Conservation (phyloP, 2,329 filamentous ascomycete species). For the Fusarium incarnatum region DNA sequence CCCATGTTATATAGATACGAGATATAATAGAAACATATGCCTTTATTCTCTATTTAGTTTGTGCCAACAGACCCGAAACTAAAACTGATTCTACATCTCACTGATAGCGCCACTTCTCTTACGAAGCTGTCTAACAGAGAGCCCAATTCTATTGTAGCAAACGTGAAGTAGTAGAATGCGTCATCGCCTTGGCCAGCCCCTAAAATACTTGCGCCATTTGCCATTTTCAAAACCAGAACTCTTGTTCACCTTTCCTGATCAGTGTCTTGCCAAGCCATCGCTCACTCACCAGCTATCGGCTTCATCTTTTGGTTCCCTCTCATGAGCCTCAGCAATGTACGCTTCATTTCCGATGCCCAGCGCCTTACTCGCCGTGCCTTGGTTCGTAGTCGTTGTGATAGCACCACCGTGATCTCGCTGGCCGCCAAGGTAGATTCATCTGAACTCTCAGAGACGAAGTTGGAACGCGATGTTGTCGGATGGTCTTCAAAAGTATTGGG, state of each 20-base stretch:
- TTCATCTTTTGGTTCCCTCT: constrained; percentile 50
- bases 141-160: constrained; percentile 8
- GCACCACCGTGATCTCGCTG: not conserved
- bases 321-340: constrained; percentile 50
- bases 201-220: not conserved
- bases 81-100: not conserved
- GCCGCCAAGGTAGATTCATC: constrained; percentile 9
- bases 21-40: not conserved
- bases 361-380: constrained; percentile 47
- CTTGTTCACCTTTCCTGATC: not conserved
- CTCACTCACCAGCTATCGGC: constrained; percentile 36
- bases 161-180: not conserved
- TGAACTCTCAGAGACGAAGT: constrained; percentile 4
- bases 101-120: not conserved
- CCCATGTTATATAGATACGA: constrained; percentile 20
- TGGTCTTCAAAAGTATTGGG: constrained; percentile 8
- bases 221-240: not conserved
- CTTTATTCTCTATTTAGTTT: not conserved
- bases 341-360: constrained; percentile 52
- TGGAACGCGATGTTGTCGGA: constrained; percentile 6
- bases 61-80: not conserved
- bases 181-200: not conserved
- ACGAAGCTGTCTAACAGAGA: constrained; percentile 24
- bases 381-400: constrained; percentile 28
- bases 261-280: not conserved